Evolutionary conservation across 495 filamentous ascomycete genomes (phyloP).

Genomic region (Bacidia gigantensis): DNA sequence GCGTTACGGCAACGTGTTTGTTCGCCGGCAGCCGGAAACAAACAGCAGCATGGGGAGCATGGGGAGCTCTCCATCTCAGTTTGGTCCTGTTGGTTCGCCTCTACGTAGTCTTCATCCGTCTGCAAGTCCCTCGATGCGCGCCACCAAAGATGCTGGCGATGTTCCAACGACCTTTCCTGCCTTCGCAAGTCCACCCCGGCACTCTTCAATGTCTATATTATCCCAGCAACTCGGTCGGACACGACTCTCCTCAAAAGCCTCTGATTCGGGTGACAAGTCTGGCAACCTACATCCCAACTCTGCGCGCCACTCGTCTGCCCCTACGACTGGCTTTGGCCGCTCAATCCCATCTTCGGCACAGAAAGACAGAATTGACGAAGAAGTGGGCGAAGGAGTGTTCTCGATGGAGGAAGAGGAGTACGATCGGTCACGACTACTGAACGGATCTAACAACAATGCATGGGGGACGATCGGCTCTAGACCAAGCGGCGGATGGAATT

Average conservation of each 20-base stretch:
- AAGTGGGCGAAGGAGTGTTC: slow-evolving; percentile 60
- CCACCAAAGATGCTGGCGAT: slow-evolving; percentile 41
- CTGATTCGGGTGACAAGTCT: slow-evolving; percentile 7
- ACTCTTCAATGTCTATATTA: slow-evolving; percentile 52
- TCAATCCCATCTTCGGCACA: slow-evolving; percentile 33
- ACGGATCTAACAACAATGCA: slow-evolving; percentile 1
- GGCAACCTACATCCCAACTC: slow-evolving; percentile 32
- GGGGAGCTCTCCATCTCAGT: slow-evolving; percentile 33
- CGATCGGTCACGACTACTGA: slow-evolving; percentile 21
- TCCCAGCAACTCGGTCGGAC: slow-evolving; percentile 55
- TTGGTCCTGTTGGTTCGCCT: slow-evolving; percentile 86
- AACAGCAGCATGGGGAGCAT: slow-evolving; percentile 21
- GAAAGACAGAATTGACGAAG: slow-evolving; percentile 60
- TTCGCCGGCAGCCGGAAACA: slow-evolving; percentile 54
- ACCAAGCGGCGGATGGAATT: slow-evolving; percentile 3
- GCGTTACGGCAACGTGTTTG: slow-evolving; percentile 75
- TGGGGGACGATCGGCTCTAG: slow-evolving; percentile 7
- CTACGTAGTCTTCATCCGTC: slow-evolving; percentile 60
- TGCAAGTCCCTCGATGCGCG: slow-evolving; percentile 53
- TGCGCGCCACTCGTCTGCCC: slow-evolving; percentile 24
- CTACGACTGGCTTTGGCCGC: slow-evolving; percentile 28
- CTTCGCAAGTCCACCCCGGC: slow-evolving; percentile 51
- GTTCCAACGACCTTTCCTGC: slow-evolving; percentile 48
- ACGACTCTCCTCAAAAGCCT: slow-evolving; percentile 24
- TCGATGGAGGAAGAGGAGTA: slow-evolving; percentile 68